phyloP scores from a whole-genome alignment of 2,329 filamentous ascomycete genomes.

The Ophiostoma australiae region DNA sequence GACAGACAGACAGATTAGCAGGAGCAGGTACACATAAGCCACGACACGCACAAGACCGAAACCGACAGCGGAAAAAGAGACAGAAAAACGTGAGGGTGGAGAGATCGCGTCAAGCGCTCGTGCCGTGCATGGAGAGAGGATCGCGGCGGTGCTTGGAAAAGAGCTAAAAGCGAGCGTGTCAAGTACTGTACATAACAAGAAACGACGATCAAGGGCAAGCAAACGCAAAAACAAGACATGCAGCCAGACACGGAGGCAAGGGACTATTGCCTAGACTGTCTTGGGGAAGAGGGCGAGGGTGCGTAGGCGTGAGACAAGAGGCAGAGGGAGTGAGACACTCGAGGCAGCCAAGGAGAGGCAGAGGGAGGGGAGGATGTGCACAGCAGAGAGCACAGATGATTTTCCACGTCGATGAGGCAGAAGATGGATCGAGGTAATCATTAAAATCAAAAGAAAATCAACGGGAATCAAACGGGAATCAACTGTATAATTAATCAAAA shows the following conservation, averaged over 20 bases:
- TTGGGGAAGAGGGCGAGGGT: background rate
- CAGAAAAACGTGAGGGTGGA: background rate
- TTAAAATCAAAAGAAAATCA: background rate
- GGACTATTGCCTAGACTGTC: conserved; percentile 12
- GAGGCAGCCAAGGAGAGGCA: conserved; percentile 1
- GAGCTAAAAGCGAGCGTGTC: background rate
- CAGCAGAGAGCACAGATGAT: background rate
- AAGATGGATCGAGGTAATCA: background rate
- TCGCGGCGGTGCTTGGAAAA: background rate
- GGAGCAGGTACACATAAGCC: background rate
- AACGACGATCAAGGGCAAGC: conserved; percentile 8
- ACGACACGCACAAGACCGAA: background rate
- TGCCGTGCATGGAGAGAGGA: background rate
- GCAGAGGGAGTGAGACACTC: background rate
- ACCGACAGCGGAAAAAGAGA: background rate
- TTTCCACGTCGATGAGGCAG: background rate
- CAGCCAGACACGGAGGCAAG: conserved; percentile 8
- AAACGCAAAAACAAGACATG: background rate
- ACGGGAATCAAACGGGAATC: too few species aligned
- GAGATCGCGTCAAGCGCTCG: conserved; percentile 10
- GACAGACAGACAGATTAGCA: background rate
- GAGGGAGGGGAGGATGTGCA: background rate
- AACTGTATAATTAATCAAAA: too few species aligned
- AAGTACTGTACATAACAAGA: background rate
- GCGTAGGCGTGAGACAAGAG: background rate